Evolutionary conservation across 2,329 filamentous ascomycete species (phyloP), one percentile per base, ranked within the genome.

Genomic region (Elsinoe necatrix): DNA sequence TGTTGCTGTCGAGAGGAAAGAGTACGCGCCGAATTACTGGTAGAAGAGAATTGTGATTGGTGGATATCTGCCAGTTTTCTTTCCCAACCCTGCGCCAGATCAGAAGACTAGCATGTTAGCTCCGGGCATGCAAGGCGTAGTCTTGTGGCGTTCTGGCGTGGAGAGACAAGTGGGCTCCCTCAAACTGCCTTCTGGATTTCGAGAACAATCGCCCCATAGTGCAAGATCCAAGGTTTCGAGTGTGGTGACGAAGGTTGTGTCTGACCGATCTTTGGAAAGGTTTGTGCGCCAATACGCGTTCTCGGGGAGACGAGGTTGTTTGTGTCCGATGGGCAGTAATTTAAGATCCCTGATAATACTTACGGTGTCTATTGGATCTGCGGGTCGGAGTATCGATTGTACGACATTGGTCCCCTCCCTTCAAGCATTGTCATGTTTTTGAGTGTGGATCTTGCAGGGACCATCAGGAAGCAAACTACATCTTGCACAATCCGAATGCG

Each of bases 1-100:
- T 23, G 31, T 14, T 23, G n/a, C 31, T 31, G 48, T 23, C 27
- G 18, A 37, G 14, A 18, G 48, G 48, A 29, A 52, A 39, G 48
- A 23, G 29, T 35, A 52, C 29, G 48, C 48, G 48, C 48, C 31
- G 21, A 52, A 39, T 37, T 52, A 39, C 48, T 37, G 31, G 18
- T 20, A 12, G 18, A 16, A 11, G 18, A 18, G 48, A 39, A 52
- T 37, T 39, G 20, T 52, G 29, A 52, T 52, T 52, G 48, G 48
- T 52, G 48, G 48, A 52, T 29, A 31, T 25, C 16, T 4, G 20
- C 20, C 25, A 52, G 16, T 37, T 34, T 52, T 34, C 48, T 39
- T 39, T 45, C 41, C 41, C 41, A 39, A 52, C 18, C 48, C 31
- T 39, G 48, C 48, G 31, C 34, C 48, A 37, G 48, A 52, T 52